A percentile compares a stretch with the other conserved stretches of the same genome.
These are phyloP conservation scores for Geotrichum cucujoidarum DNA, from an alignment of 1,139 yeast genomes.

Conservation along the genomic window DNA sequence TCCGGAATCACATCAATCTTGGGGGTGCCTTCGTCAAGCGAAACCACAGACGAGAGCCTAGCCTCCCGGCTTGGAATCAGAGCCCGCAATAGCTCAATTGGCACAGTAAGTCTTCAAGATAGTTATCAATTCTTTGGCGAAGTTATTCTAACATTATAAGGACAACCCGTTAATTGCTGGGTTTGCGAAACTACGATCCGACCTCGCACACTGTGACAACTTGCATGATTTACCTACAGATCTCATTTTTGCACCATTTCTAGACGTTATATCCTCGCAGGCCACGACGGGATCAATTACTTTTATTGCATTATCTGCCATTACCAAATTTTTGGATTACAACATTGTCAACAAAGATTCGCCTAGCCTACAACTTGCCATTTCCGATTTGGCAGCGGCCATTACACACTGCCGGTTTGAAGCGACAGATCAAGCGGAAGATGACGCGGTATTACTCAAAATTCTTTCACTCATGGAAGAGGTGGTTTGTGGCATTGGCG, in stretches of 20 bases:
- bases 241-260: slow-evolving; percentile 78
- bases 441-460: slow-evolving; percentile 83
- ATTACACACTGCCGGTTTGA: slow-evolving; percentile 93
- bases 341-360: slow-evolving; percentile 47
- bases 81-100: background rate
- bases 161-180: slow-evolving; percentile 72
- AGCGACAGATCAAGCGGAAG: slow-evolving; percentile 89
- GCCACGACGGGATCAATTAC: slow-evolving; percentile 85
- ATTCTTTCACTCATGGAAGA: slow-evolving; percentile 71
- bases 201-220: slow-evolving; percentile 54
- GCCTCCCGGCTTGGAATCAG: slow-evolving; percentile 30
- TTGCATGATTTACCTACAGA: slow-evolving; percentile 61
- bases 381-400: slow-evolving; percentile 64
- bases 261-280: slow-evolving; percentile 79
- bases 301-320: slow-evolving; percentile 68
- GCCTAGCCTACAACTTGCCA: slow-evolving; percentile 44
- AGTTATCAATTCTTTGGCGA: background rate
- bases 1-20: slow-evolving; percentile 86
- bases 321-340: slow-evolving; percentile 66
- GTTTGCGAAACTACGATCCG: slow-evolving; percentile 70
- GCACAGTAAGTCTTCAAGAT: slow-evolving; percentile 3
- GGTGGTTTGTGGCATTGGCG: slow-evolving; percentile 58
- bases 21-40: slow-evolving; percentile 40
- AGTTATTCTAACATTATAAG: slow-evolving; percentile 17
- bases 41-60: slow-evolving; percentile 27